A percentile compares a stretch with the other conserved stretches of the same genome.
These are phyloP conservation scores for Backusella parvicylindrica DNA, from an alignment of 192 early-diverging fungal species.

Conservation along the genomic window DNA sequence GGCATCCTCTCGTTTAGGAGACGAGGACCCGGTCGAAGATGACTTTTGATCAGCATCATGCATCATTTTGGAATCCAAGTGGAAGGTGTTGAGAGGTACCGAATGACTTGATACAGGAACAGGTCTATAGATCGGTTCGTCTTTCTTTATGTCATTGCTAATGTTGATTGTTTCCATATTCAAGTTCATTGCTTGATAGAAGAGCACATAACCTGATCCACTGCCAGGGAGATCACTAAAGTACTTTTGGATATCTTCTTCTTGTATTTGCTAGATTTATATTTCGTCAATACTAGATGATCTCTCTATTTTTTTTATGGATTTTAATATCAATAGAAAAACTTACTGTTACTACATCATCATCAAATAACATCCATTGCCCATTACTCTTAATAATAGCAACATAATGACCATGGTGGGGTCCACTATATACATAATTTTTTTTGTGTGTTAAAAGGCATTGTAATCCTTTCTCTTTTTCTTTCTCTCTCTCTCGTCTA, in stretches of 20 bases:
- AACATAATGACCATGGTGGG: conserved; percentile 96
- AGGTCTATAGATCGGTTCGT: neutral
- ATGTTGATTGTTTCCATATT: conserved; percentile 25
- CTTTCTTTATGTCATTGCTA: neutral
- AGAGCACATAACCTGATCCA: conserved; percentile 79
- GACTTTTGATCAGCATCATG: neutral
- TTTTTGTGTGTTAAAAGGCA: too few species aligned
- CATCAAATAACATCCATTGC: conserved; percentile 95
- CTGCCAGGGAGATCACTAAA: conserved; percentile 74
- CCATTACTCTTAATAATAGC: conserved; percentile 82
- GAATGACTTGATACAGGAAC: neutral
- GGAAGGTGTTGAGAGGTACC: neutral
- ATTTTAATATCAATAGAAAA: neutral
- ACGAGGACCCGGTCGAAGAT: neutral
- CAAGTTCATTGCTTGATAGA: conserved; percentile 61
- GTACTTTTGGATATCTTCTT: conserved; percentile 73
- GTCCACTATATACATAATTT: conserved; percentile 58
- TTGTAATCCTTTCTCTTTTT: neutral
- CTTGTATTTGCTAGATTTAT: conserved; percentile 57
- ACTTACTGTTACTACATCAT: conserved; percentile 87
- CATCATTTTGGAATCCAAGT: neutral
- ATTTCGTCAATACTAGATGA: too few species aligned
- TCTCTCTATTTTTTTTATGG: neutral
- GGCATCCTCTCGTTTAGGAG: neutral
- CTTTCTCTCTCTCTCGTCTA: neutral